Base-by-base conservation (phyloP, 306 rosid species). In the Cucurbita ficifolia region DNA sequence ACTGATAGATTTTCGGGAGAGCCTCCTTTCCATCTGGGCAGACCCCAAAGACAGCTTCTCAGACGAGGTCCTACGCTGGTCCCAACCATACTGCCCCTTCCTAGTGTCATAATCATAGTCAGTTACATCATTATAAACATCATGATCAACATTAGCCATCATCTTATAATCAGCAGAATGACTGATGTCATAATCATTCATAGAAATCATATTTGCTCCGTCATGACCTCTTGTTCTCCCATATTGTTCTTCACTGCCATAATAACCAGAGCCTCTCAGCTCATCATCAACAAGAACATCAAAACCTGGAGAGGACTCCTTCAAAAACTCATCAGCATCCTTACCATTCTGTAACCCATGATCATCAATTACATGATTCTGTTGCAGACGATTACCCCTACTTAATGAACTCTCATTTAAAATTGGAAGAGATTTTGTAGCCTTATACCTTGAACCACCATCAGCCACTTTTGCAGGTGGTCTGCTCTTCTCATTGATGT, bases 251-350 rank as follows among this genome's bases (percentile, higher is more conserved):
- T 90, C 97, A 65, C 87, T 84, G 12, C 84, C 86, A 29, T 84
- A 88, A 80, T 91, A 95, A 56, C 86, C 97, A 38, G 92, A 85
- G 81, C 86, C 90, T 70, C 91, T 78, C n/a, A 81, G 87, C 68
- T 91, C 99, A 83, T 91, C 96, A 50, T 89, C 99, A 12, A 95
- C 99, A 70, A 95, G 99, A 76, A 95, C 99, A 91, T 95, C 99
- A 80, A 95, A 95, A 33, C 99, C 99, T 62, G 99, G 99, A 58
- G 99, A 95, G 7, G 97, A 91, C 79, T 95, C 99, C 84, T 90
- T 87, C 80, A 91, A 78, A 46, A 82, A 82, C 83, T 95, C 99
- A 65, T 95, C 99, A 42, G 75, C 81, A 77, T 95, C 97, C 84
- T 89, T 95, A 59, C 96, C 97, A 72, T 88, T 88, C 36, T 77